A percentile compares a stretch with the other conserved stretches of the same genome.
phyloP scores from a whole-genome alignment of 169 alveolate species.

The Prorocentrum cordatum region DNA sequence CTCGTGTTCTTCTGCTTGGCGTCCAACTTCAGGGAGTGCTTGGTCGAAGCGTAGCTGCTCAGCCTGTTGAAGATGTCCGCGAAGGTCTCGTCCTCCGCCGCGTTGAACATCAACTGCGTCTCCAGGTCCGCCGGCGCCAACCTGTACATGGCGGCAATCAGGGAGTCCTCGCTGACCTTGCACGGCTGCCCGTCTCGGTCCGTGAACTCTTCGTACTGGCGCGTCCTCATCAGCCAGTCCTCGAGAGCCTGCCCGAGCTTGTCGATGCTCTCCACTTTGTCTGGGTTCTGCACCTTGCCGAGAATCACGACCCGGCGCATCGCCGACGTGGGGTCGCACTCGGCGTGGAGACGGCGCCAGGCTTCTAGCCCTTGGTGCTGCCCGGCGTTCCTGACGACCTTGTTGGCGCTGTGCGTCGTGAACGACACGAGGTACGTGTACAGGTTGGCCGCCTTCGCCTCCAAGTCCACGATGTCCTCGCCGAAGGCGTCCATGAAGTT shows the following conservation, averaged over 20 bases:
- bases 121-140: constrained; percentile 3
- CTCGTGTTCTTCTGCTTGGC: not conserved
- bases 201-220: constrained; percentile 59
- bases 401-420: constrained; percentile 11
- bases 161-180: not conserved
- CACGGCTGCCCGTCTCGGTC: not conserved
- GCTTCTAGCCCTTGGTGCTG: not conserved
- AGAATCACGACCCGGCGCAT: constrained; percentile 2
- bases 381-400: constrained; percentile 7
- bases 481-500: no score
- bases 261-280: not conserved
- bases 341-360: constrained; percentile 12
- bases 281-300: constrained; percentile 29
- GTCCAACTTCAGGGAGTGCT: not conserved
- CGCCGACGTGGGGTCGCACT: constrained; percentile 23
- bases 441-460: not conserved
- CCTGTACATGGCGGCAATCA: constrained; percentile 24
- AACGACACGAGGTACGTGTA: constrained; percentile 23
- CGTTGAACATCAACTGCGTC: constrained; percentile 7
- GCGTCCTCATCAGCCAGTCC: constrained; percentile 20
- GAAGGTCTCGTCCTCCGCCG: constrained; percentile 3
- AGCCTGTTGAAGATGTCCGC: constrained; percentile 3
- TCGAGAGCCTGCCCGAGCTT: not conserved
- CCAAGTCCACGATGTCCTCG: not conserved
- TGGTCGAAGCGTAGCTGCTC: not conserved